Evolutionary conservation across 208 protist genomes (phyloP), one percentile per base, ranked within the genome.

Genomic region (Trypanosoma brucei): DNA sequence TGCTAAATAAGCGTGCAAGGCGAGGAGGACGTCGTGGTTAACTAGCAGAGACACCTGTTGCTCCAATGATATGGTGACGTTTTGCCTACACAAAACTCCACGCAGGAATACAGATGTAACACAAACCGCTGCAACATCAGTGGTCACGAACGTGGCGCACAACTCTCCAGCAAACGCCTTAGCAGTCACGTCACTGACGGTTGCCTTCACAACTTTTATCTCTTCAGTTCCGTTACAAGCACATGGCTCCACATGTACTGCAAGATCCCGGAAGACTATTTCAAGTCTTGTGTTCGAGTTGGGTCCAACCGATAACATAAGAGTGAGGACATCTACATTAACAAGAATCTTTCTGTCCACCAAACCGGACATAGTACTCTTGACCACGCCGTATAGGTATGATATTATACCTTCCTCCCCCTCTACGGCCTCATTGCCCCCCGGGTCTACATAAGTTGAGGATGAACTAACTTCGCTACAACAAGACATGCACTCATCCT

Each of bases 401-500:
- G 63, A 70, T 39, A 94, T 77, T 37, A 83, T 69, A 31, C 84
- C 78, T 1, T 33, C 44, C 3, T 30, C 44, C 42, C 52, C 30
- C n/a, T 63, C 33, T 3, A 50, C 40, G 7, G 40, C 49, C 42
- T 46, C 52, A 2, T 70, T 64, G 3, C 31, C 60, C 11, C 54
- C 51, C 2, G 49, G 39, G 1, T 61, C 58, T 6, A 30, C 57
- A 13, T 66, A 68, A 3, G 65, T 70, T n/a, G 49, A 56, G 49
- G 71, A 66, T 45, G 59, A 62, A 13, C 89, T 78, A 62, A 60
- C 61, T 42, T 78, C 83, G 68, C 86, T 90, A 42, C 54, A 58
- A 68, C 86, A 93, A 11, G 86, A 92, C 36, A 76, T 70, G 31
- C 86, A 78, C 40, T 89, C 86, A 36, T 87, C 74, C n/a, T 78